A percentile compares a stretch with the other conserved stretches of the same genome.
Conservation (phyloP, 768 basidiomycete genomes). For the Dacryopinax spathularia region DNA sequence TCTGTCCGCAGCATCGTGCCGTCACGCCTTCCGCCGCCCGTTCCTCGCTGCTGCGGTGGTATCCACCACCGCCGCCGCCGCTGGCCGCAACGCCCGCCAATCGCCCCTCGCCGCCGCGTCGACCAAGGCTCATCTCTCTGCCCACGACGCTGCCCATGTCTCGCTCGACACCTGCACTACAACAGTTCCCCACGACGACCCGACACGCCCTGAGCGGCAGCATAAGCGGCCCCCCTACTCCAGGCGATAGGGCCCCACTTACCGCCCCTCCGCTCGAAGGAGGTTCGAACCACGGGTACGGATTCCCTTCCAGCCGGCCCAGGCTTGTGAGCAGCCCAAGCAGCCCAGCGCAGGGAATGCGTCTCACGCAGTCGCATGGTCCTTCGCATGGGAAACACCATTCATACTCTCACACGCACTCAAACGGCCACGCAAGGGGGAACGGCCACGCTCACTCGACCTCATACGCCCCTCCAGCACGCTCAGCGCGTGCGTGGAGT, state of each 20-base stretch:
- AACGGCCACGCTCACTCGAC: not conserved
- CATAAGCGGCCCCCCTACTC: constrained; percentile 2
- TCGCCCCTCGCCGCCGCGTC: constrained; percentile 39
- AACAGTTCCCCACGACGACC: constrained; percentile 4
- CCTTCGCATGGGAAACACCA: not conserved
- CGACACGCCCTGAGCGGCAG: not conserved
- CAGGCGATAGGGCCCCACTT: not conserved
- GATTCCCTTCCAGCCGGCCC: not conserved
- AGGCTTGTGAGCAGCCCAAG: constrained; percentile 2
- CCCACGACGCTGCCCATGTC: constrained; percentile 1
- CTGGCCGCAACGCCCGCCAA: constrained; percentile 39
- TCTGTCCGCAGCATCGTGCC: constrained; percentile 13
- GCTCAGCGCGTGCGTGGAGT: not conserved
- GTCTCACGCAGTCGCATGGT: too few relatives aligned
- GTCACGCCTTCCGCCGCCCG: constrained; percentile 54
- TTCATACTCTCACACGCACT: not conserved
- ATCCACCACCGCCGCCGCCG: constrained; percentile 60
- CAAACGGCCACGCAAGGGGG: not conserved
- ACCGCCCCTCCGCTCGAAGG: not conserved
- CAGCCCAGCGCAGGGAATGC: not conserved
- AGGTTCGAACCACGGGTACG: not conserved
- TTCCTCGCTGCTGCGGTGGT: constrained; percentile 75
- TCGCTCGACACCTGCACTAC: not conserved
- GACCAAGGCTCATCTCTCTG: constrained; percentile 12
- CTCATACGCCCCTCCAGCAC: not conserved